Evolutionary conservation across 192 early-diverging fungal genomes (phyloP).

Genomic region (Coemansia sp.): DNA sequence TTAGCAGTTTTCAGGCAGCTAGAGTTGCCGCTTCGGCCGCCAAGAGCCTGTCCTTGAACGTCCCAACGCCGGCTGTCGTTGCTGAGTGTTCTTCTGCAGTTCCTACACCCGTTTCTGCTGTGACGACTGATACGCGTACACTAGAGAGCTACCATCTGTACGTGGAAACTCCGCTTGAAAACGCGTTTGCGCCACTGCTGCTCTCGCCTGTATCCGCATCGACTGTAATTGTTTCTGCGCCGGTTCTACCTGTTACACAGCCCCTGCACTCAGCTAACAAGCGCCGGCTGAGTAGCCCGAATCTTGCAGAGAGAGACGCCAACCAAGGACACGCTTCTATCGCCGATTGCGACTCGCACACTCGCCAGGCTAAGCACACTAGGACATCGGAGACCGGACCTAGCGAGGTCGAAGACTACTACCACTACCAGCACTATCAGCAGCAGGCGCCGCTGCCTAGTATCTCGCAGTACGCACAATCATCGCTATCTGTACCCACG

Average conservation of each 20-base stretch:
- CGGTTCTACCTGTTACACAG: neutral
- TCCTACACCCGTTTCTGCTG: constrained; percentile 2
- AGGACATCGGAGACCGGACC: constrained; percentile 8
- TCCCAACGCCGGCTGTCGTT: constrained; percentile 7
- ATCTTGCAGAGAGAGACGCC: neutral
- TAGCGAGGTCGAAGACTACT: constrained; percentile 10
- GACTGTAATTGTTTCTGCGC: neutral
- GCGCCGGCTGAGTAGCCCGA: constrained; percentile 52
- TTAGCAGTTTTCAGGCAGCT: constrained; percentile 45
- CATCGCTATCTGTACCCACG: neutral
- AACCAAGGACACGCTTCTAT: neutral
- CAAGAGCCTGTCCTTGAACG: constrained; percentile 33
- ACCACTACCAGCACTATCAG: constrained; percentile 11
- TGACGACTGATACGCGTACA: constrained; percentile 28
- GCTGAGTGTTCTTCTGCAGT: neutral
- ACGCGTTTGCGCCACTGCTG: constrained; percentile 28
- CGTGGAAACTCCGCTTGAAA: constrained; percentile 48
- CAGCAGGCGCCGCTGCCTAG: constrained; percentile 1
- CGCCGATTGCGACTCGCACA: neutral
- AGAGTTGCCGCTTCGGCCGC: constrained; percentile 34
- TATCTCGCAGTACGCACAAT: neutral
- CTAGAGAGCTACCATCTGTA: constrained; percentile 48
- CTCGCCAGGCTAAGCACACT: constrained; percentile 40
- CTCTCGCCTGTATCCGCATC: constrained; percentile 8
- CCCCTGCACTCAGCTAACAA: constrained; percentile 20